Evolutionary conservation across 345 rosid species (phyloP).

Genomic region (Hibiscus trionum): DNA sequence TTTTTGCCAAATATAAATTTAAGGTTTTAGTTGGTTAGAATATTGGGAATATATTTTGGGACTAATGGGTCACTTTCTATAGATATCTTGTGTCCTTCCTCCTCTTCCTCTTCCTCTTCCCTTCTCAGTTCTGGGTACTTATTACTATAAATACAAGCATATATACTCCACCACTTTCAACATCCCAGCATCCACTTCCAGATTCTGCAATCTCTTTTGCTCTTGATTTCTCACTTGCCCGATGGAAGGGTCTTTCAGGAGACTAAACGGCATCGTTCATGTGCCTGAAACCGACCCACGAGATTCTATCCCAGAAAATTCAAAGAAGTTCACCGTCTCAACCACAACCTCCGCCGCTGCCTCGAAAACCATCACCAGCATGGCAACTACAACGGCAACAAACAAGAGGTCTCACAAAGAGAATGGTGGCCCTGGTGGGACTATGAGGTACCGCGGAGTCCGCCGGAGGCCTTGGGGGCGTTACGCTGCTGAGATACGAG

Average conservation of each 20-base stretch:
- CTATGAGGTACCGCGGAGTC: conserved; percentile 86
- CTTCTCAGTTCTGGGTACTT: neutral
- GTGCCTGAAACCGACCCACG: conserved; percentile 10
- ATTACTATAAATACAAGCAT: conserved; percentile 1
- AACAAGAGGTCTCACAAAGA: conserved; percentile 37
- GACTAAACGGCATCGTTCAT: conserved; percentile 27
- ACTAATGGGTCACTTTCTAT: neutral
- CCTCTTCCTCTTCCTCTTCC: too few species aligned
- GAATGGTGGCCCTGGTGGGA: conserved; percentile 15
- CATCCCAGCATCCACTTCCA: neutral
- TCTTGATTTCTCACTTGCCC: neutral
- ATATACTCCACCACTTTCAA: neutral
- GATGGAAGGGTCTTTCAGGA: conserved; percentile 62
- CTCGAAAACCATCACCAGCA: neutral
- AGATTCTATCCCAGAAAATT: conserved; percentile 7
- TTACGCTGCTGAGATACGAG: conserved; percentile 92
- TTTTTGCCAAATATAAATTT: too few species aligned
- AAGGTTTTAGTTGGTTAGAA: neutral
- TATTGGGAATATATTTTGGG: neutral
- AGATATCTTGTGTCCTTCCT: neutral
- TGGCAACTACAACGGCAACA: conserved; percentile 3
- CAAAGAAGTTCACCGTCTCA: conserved; percentile 17
- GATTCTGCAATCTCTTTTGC: neutral
- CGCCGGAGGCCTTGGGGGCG: conserved; percentile 95
- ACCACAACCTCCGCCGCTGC: neutral